phyloP scores from a whole-genome alignment of 345 rosid species.

The Euphorbia lathyris region DNA sequence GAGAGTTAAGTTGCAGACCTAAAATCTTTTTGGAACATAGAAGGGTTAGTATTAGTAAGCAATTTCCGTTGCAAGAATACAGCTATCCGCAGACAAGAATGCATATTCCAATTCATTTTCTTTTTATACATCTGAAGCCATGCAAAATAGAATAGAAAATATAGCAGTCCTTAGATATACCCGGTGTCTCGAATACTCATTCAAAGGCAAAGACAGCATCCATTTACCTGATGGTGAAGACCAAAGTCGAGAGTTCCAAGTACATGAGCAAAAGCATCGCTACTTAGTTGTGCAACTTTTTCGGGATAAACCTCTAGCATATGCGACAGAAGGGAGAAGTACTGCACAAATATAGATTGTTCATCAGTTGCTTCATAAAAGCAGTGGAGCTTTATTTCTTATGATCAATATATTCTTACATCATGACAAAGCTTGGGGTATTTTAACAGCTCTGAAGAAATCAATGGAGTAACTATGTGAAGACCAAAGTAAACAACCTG shows the following conservation, averaged over 20 bases:
- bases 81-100: not conserved
- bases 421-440: constrained; percentile 98
- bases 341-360: constrained; percentile 48
- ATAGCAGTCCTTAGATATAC: not conserved
- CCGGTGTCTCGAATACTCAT: not conserved
- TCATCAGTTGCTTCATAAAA: constrained; percentile 18
- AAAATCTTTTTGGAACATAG: not conserved
- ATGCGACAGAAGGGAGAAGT: constrained; percentile 80
- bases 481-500: constrained; percentile 95
- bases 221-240: constrained; percentile 87
- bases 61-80: not conserved
- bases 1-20: constrained; percentile 3
- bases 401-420: constrained; percentile 46
- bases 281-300: constrained; percentile 65
- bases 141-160: not conserved
- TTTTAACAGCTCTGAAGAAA: constrained; percentile 87
- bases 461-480: constrained; percentile 83
- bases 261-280: constrained; percentile 74
- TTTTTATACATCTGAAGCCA: not conserved
- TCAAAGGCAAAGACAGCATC: not conserved
- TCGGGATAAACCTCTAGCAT: constrained; percentile 97
- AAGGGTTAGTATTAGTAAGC: not conserved
- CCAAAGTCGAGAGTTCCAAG: constrained; percentile 85
- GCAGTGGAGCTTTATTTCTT: not conserved
- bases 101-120: not conserved